These are phyloP conservation scores for Sistotremastrum niveocremeum DNA, from an alignment of 768 basidiomycete species.

Conservation along the genomic window DNA sequence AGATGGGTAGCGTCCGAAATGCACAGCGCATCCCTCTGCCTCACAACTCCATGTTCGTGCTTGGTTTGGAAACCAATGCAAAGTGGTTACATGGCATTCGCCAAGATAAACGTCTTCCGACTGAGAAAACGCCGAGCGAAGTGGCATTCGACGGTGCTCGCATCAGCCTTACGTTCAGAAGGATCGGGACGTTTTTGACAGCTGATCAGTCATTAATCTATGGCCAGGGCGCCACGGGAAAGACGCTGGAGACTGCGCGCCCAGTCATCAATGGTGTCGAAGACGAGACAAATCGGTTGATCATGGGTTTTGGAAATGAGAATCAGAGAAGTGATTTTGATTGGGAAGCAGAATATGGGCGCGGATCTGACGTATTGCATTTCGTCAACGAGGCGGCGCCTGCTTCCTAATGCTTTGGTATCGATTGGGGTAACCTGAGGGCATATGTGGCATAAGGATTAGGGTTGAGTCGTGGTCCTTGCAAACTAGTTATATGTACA, in stretches of 20 bases:
- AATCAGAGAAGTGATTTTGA: constrained; percentile 58
- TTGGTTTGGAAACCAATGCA: constrained; percentile 60
- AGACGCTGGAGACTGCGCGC: constrained; percentile 39
- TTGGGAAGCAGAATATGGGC: constrained; percentile 53
- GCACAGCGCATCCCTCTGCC: constrained; percentile 60
- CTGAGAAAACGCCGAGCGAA: constrained; percentile 42
- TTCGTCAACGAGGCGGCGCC: constrained; percentile 12
- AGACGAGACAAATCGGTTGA: constrained; percentile 31
- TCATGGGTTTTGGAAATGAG: constrained; percentile 59
- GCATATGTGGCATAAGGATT: too few species aligned
- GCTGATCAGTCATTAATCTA: constrained; percentile 40
- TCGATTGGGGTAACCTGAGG: too few species aligned
- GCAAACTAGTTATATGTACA: too few species aligned
- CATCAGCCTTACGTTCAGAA: constrained; percentile 70
- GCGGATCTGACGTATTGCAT: constrained; percentile 60
- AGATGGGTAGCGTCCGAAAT: background rate
- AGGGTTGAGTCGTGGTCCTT: too few species aligned
- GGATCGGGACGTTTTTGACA: constrained; percentile 63
- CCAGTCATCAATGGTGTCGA: constrained; percentile 38
- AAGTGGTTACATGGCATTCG: constrained; percentile 69
- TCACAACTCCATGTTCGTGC: constrained; percentile 72
- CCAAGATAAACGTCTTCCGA: constrained; percentile 53
- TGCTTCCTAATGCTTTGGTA: too few species aligned
- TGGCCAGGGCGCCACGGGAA: constrained; percentile 61
- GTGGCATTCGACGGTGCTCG: constrained; percentile 42